Percentiles rank a stretch among this genome's conserved stretches.
Conservation (phyloP, 225 moss, liverwort and hornwort genomes). For the Neckera pumila region DNA sequence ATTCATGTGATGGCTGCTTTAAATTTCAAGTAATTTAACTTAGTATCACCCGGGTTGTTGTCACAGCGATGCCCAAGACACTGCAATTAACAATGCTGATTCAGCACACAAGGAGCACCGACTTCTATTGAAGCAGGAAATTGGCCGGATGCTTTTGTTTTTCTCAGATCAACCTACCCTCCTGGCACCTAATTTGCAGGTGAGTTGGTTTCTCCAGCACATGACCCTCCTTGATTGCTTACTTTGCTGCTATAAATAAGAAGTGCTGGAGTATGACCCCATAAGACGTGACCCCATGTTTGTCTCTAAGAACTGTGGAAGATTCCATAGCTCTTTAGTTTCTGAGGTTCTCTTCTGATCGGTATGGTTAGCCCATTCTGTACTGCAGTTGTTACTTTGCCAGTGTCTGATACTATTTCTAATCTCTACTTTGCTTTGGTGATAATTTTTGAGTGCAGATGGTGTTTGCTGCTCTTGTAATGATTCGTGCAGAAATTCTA, state of each 20-base stretch:
- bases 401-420: neutral
- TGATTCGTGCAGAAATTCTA: conserved; percentile 90
- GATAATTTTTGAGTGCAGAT: conserved; percentile 38
- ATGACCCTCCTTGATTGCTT: neutral
- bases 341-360: neutral
- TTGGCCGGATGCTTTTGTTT: conserved; percentile 87
- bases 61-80: conserved; percentile 86
- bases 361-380: neutral
- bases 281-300: neutral
- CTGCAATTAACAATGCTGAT: conserved; percentile 84
- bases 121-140: conserved; percentile 87
- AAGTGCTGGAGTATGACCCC: neutral
- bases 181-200: conserved; percentile 87
- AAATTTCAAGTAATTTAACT: neutral
- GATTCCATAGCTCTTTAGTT: neutral
- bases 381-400: neutral
- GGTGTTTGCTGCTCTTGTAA: conserved; percentile 92
- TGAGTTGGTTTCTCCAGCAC: neutral
- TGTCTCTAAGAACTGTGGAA: neutral
- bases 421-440: neutral
- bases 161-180: conserved; percentile 96
- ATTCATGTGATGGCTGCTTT: neutral
- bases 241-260: neutral
- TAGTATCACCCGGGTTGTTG: neutral
- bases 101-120: conserved; percentile 88